phyloP scores from a whole-genome alignment of 345 rosid genomes.

The Microcos paniculata region DNA sequence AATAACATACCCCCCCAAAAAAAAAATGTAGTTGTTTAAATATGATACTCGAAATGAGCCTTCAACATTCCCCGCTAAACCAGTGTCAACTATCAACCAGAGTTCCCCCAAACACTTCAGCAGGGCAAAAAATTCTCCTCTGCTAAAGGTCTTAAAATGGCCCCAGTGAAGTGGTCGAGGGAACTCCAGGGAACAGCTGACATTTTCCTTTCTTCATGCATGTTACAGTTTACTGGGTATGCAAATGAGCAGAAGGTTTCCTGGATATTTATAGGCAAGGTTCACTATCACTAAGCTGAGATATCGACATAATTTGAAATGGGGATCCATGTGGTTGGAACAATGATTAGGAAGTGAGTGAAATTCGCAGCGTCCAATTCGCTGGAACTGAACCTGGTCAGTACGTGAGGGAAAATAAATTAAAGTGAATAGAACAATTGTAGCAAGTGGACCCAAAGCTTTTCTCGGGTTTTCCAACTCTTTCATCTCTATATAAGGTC shows the following conservation, averaged over 20 bases:
- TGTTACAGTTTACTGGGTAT: background rate
- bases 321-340: background rate
- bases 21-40: background rate
- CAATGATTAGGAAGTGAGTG: background rate
- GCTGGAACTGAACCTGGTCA: background rate
- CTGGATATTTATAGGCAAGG: background rate
- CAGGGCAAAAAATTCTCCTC: conserved; percentile 3
- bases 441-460: background rate
- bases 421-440: background rate
- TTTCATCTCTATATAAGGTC: no score
- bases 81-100: conserved; percentile 31
- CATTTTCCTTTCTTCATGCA: background rate
- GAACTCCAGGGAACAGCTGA: conserved; percentile 42
- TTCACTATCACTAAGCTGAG: background rate
- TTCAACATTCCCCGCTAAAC: background rate
- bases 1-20: background rate
- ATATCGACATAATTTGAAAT: background rate
- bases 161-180: conserved; percentile 44
- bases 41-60: background rate
- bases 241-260: background rate
- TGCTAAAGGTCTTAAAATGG: background rate
- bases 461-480: background rate
- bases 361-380: background rate
- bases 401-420: background rate
- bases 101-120: conserved; percentile 72